Base-by-base conservation (phyloP, 1,139 yeast genomes). In the Ashbya aceris region DNA sequence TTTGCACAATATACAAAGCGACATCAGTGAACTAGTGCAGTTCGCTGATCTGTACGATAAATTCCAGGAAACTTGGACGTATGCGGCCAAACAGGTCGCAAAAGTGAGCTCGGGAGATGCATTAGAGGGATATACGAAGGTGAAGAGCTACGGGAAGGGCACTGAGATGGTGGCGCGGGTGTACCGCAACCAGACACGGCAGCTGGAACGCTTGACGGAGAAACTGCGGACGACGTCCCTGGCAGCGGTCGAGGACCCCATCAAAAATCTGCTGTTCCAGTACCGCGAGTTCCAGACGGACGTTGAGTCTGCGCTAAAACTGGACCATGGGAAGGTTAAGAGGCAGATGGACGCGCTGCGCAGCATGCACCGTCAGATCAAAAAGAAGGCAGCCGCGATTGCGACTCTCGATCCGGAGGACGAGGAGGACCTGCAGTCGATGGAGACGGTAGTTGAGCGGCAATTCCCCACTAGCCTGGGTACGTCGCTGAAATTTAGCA, bases 21-120 rank as follows among this genome's bases (percentile, higher is more conserved):
- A 57, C 5, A 48, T 48, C n/a, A 33, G 37, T 4, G 52, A 50
- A 31, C 42, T 55, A 2, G 34, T 45, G 14, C 43, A 43, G 7
- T 12, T 27, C 10, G 28, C 31, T 7, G 35, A 35, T 20, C 31
- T 40, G 28, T 36, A 36, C 20, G 39, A 30, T 23, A 30, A 17
- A 5, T 30, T 35, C 14, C 33, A 40, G 14, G 27, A n/a, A 20
- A 30, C n/a, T 8, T 40, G 42, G 42, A n/a, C 12, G 13, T 20
- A 27, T 9, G 10, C 39, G 30, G 14, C 17, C 23, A 13, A 13
- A 12, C 31, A 38, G 20, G 11, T 40, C 7, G 17, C 28, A 12
- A 33, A 23, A 14, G 17, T 34, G 9, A 26, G 30, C n/a, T 4
- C 11, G 3, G 13, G 13, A 29, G 13, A n/a, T 32, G 17, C 20